These are phyloP conservation scores for Saccharomyces kudriavzevii DNA, from an alignment of 805 yeast species.

Conservation along the genomic window DNA sequence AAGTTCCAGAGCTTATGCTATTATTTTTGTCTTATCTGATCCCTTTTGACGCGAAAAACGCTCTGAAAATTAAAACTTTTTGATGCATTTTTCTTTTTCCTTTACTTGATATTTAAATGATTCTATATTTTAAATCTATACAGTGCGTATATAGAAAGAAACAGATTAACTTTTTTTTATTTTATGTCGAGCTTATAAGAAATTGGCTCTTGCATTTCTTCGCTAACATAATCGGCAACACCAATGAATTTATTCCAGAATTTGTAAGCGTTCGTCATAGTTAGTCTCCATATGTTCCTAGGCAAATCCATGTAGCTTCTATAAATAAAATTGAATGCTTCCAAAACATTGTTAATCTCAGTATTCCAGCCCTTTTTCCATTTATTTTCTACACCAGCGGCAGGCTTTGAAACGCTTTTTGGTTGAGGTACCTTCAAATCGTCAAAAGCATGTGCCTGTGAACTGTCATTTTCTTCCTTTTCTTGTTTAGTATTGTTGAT, in stretches of 20 bases:
- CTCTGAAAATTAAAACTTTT: not conserved
- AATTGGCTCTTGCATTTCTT: slow-evolving; percentile 16
- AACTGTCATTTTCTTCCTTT: not conserved
- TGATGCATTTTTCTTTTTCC: too few relatives aligned
- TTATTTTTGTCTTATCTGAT: not conserved
- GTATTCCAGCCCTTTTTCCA: slow-evolving; percentile 39
- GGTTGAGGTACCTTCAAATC: slow-evolving; percentile 25
- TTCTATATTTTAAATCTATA: not conserved
- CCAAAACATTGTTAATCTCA: slow-evolving; percentile 45
- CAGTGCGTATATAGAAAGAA: not conserved
- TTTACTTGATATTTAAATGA: not conserved
- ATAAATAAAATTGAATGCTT: slow-evolving; percentile 57
- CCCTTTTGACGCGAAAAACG: not conserved
- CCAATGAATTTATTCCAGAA: slow-evolving; percentile 77
- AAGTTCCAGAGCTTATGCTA: not conserved
- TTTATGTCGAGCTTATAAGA: slow-evolving; percentile 17
- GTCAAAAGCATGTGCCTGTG: slow-evolving; percentile 10
- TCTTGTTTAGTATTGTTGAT: not conserved
- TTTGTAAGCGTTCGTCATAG: slow-evolving; percentile 41
- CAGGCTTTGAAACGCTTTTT: not conserved
- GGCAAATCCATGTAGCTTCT: slow-evolving; percentile 68
- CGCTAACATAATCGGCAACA: slow-evolving; percentile 28
- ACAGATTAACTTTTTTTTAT: slow-evolving; percentile 4
- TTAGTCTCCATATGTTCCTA: slow-evolving; percentile 42
- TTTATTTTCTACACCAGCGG: slow-evolving; percentile 4